A percentile compares a stretch with the other conserved stretches of the same genome.
Conservation (phyloP, 108 stramenopile species). For the Skeletonema potamos region DNA sequence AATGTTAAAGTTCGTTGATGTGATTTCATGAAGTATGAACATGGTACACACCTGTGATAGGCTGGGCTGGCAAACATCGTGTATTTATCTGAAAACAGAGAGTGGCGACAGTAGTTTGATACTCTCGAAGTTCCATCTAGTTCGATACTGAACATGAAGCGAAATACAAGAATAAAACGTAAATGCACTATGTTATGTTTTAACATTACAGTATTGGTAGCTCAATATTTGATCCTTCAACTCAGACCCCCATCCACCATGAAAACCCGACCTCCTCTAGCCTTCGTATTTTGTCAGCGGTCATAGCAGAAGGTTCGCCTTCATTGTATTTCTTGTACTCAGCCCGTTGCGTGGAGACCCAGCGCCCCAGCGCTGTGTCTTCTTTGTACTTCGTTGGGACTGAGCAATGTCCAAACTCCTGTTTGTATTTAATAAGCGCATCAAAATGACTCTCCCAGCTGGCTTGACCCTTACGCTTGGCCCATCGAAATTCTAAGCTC, state of each 20-base stretch:
- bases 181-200: too few species aligned
- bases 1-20: too few species aligned
- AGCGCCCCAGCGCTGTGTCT: slow-evolving; percentile 56
- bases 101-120: too few species aligned
- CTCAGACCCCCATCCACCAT: slow-evolving; percentile 29
- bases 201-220: too few species aligned
- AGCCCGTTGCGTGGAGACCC: slow-evolving; percentile 54
- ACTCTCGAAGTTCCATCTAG: too few species aligned
- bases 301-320: slow-evolving; percentile 27
- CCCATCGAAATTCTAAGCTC: slow-evolving; percentile 63
- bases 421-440: slow-evolving; percentile 38
- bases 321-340: slow-evolving; percentile 35
- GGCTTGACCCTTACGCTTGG: slow-evolving; percentile 53
- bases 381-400: slow-evolving; percentile 58
- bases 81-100: too few species aligned
- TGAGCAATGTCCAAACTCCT: slow-evolving; percentile 40
- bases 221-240: too few species aligned
- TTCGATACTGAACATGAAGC: too few species aligned
- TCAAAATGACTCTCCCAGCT: slow-evolving; percentile 58
- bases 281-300: slow-evolving; percentile 31
- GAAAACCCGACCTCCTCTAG: slow-evolving; percentile 55
- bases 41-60: too few species aligned
- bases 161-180: too few species aligned
- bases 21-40: too few species aligned
- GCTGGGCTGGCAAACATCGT: too few species aligned